Percentiles rank a stretch among this genome's conserved stretches.
Evolutionary conservation across 305 asterid genomes (phyloP).

Genomic region (Fraxinus sp.): DNA sequence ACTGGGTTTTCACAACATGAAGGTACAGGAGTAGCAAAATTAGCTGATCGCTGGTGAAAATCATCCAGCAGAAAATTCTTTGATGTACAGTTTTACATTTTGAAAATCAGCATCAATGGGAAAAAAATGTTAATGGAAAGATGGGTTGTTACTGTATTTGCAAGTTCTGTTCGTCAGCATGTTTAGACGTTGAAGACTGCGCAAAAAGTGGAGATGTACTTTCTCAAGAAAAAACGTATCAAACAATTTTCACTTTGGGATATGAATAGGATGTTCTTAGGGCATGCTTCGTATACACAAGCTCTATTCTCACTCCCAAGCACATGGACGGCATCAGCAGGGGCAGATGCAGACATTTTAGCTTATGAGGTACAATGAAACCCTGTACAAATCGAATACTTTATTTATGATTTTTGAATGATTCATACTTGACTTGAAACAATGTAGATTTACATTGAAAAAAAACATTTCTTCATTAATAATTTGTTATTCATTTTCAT

Average conservation of each 20-base stretch:
- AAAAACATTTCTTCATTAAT: too few relatives aligned
- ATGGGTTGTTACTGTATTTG: background rate
- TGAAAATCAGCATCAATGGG: conserved; percentile 15
- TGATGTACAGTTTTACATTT: conserved; percentile 27
- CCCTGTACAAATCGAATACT: too few relatives aligned
- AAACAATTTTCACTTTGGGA: background rate
- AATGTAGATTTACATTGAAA: too few relatives aligned
- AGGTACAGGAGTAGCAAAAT: conserved; percentile 26
- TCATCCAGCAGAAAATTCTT: conserved; percentile 32
- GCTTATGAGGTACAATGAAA: too few relatives aligned
- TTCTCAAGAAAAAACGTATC: background rate
- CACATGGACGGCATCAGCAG: too few relatives aligned
- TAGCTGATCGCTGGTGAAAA: conserved; percentile 33
- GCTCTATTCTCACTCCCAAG: too few relatives aligned
- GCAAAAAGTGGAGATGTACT: background rate
- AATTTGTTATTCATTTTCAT: too few relatives aligned
- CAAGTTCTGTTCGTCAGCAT: background rate
- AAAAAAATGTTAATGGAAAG: background rate
- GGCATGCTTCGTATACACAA: background rate
- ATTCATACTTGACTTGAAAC: too few relatives aligned
- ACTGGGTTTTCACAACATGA: conserved; percentile 20
- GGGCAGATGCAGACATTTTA: too few relatives aligned
- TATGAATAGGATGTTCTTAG: background rate
- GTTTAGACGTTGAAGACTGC: background rate
- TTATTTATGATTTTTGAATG: too few relatives aligned